Base-by-base conservation (phyloP, 2,329 filamentous ascomycete genomes). In the Cadophora luteo-olivacea region DNA sequence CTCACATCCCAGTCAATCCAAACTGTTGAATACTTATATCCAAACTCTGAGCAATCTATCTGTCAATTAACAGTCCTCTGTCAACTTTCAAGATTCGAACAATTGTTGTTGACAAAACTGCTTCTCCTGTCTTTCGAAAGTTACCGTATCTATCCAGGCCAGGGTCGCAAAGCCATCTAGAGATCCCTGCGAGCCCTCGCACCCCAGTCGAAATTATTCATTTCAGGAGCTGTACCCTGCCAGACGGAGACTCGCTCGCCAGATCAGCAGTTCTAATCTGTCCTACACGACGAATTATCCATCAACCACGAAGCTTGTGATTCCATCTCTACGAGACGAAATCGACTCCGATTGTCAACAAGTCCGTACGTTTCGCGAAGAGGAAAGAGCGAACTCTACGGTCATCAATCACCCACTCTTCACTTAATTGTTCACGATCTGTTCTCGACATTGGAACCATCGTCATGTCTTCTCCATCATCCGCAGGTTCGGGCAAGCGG, bases 401-500 rank as follows among this genome's bases (percentile, higher is more conserved):
- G 12, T 8, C 52, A 33, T 55, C 29, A 32, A 33, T 19, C n/a
- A 41, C 33, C 55, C 55, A 58, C 55, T 41, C 55, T 38, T 58
- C 55, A 36, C n/a, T 24, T 41, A 19, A 25, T 25, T 32, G 29
- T 33, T 48, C 16, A 41, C 38, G 54, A 52, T 45, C 48, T 22
- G 24, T 16, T 55, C 61, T 24, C n/a, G 25, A 63, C 61, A 24
- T 64, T 22, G 57, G 29, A 61, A 45, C 36, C 9, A 65, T 61
- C 61, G 55, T 33, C 24, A 79, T 79, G 77, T 79, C 78, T 65
- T 80, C 78, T 29, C 77, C 78, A 54, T 77, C 77, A 58, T 79
- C 78, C 12, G 69, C 73, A n/a, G 74, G 75, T 61, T 78, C 75
- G 38, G 86, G 85, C 75, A 97, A 97, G 85, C 91, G 94, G 81